Base-by-base conservation (phyloP, 768 basidiomycete genomes). In the Tricholoma matsutake region DNA sequence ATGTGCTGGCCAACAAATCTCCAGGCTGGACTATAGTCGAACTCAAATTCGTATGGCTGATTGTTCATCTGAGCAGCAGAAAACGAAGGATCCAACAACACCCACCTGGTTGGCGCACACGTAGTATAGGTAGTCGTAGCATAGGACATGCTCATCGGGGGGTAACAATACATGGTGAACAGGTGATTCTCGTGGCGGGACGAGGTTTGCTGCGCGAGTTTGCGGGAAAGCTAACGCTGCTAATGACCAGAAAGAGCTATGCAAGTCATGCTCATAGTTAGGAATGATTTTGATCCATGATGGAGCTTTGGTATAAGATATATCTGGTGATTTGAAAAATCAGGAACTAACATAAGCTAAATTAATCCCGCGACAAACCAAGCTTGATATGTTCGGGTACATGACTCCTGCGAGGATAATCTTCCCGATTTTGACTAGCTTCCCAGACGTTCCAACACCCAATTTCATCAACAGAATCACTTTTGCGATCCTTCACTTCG, bases 11-110 rank as follows among this genome's bases (percentile, higher is more conserved):
- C 85, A 34, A 82, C 83, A 67, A 78, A 78, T 64, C 80, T 72
- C 86, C 86, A 87, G 16, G 79, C 83, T 18, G 85, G 84, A 59
- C 81, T 80, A 65, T 79, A 86, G 59, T 86, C 84, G 56, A 75
- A 77, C 52, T 83, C 82, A 66, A 80, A 82, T 66, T 86, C 85
- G 59, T 73, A 81, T 6, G 82, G 78, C 83, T 86, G 60, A 29
- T 34, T 39, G 25, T 54, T 14, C 11, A 28, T 61, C 22, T 63
- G 47, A 63, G 55, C 55, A 62, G 25, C n/a, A 43, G 22, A 59
- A 62, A 20, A 29, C 20, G 31, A 60, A 10, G 43, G 51, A 18
- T 47, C 34, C 35, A 39, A 53, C 3, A 31, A 53, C n/a, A 62
- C 74, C 34, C 56, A 83, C 82, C 76, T 79, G 76, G 58, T 80